phyloP scores from a whole-genome alignment of 1,284 basidiomycete species.

The Leccinum angustisporum region DNA sequence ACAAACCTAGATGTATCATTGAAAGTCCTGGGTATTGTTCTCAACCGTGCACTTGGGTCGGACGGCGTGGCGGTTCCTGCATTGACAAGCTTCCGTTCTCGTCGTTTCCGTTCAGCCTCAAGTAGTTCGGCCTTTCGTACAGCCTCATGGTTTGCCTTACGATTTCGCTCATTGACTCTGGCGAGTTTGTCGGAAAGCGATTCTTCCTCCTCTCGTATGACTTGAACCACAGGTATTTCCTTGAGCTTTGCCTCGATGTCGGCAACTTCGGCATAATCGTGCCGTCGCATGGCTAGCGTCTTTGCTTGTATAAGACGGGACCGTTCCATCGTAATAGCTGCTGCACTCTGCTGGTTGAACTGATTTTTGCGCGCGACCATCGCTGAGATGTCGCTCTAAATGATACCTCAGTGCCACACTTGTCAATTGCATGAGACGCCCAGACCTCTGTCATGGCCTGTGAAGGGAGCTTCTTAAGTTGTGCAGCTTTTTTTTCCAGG shows the following conservation, averaged over 20 bases:
- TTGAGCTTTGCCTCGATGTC: conserved; percentile 63
- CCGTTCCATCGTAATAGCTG: conserved; percentile 53
- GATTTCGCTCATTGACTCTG: conserved; percentile 86
- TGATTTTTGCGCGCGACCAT: conserved; percentile 72
- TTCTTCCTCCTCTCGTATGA: conserved; percentile 38
- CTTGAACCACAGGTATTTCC: conserved; percentile 40
- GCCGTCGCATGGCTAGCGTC: conserved; percentile 68
- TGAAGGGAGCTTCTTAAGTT: conserved; percentile 56
- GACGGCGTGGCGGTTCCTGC: conserved; percentile 43
- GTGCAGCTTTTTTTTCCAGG: conserved; percentile 62
- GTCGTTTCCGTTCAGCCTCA: conserved; percentile 62
- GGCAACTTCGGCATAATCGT: conserved; percentile 61
- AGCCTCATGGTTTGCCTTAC: conserved; percentile 71
- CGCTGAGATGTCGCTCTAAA: conserved; percentile 63
- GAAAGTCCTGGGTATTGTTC: conserved; percentile 54
- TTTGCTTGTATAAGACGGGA: conserved; percentile 65
- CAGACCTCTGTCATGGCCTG: conserved; percentile 76
- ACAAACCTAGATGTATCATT: conserved; percentile 53
- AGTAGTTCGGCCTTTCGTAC: conserved; percentile 75
- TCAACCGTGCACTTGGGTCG: conserved; percentile 65
- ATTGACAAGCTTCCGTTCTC: conserved; percentile 60
- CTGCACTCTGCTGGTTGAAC: conserved; percentile 45
- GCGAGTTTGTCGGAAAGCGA: conserved; percentile 59
- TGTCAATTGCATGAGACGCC: conserved; percentile 2
- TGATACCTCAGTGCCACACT: conserved; percentile 7